A percentile compares a stretch with the other conserved stretches of the same genome.
These are phyloP conservation scores for Akanthomyces lecanii DNA, from an alignment of 2,329 filamentous ascomycete genomes.

Conservation along the genomic window DNA sequence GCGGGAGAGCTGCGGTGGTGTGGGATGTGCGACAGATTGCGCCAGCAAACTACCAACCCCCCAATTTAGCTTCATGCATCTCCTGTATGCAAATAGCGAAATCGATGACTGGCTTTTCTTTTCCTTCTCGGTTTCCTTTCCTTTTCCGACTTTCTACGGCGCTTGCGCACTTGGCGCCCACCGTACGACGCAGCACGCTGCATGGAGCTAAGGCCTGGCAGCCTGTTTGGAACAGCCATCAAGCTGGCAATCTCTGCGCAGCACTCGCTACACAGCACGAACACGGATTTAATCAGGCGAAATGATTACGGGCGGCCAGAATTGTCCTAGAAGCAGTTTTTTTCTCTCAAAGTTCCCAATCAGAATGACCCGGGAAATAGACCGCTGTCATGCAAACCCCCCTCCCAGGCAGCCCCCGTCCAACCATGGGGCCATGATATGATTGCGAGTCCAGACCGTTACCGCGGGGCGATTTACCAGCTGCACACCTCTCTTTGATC, in stretches of 20 bases:
- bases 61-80: not conserved
- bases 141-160: not conserved
- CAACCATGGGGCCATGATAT: conserved; percentile 3
- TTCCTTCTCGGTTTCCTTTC: not conserved
- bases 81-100: no score
- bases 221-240: not conserved
- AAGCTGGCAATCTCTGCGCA: not conserved
- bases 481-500: not conserved
- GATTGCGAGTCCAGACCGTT: conserved; percentile 20
- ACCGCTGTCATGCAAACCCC: not conserved
- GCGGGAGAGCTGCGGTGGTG: conserved; percentile 17
- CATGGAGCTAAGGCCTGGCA: not conserved
- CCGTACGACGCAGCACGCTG: not conserved
- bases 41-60: conserved; percentile 2
- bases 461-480: conserved; percentile 18
- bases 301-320: not conserved
- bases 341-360: not conserved
- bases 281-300: not conserved
- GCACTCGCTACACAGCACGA: not conserved
- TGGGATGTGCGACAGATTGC: conserved; percentile 7
- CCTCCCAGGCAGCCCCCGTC: not conserved
- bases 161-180: not conserved
- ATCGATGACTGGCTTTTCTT: not conserved
- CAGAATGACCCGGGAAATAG: not conserved
- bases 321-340: no score